These are phyloP conservation scores for Blastobotrys petasosporus DNA, from an alignment of 1,139 yeast species.

Conservation along the genomic window DNA sequence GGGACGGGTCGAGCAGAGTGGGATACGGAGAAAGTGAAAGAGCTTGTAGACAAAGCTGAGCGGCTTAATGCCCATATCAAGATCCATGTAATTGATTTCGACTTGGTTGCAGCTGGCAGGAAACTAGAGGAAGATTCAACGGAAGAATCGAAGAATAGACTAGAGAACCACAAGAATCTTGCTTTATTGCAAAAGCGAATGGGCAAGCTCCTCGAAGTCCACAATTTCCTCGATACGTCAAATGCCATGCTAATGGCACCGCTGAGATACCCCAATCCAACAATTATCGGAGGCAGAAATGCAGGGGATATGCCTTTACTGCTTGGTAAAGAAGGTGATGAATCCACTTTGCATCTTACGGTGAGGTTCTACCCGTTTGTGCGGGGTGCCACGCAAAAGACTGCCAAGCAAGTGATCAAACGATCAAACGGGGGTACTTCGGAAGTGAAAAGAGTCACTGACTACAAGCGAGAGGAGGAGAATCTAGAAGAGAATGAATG, in stretches of 20 bases:
- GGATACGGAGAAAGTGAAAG: constrained; percentile 18
- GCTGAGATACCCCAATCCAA: not conserved
- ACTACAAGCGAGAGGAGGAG: not conserved
- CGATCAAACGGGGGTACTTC: not conserved
- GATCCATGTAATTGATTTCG: constrained; percentile 11
- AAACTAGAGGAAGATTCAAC: constrained; percentile 14
- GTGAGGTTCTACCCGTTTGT: too few species aligned
- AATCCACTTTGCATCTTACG: too few species aligned
- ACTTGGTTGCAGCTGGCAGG: not conserved
- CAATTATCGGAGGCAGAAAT: too few species aligned
- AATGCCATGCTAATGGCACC: not conserved
- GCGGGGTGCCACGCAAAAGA: too few species aligned
- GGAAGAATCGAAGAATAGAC: constrained; percentile 16
- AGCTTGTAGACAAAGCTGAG: constrained; percentile 8
- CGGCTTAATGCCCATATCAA: constrained; percentile 19
- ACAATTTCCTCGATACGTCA: not conserved
- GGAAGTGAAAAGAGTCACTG: not conserved
- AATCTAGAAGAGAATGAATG: constrained; percentile 11
- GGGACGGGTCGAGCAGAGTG: not conserved
- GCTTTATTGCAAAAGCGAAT: not conserved
- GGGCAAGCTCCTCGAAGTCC: not conserved
- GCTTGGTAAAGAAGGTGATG: too few species aligned
- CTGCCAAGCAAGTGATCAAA: not conserved
- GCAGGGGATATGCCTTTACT: too few species aligned
- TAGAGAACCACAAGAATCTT: not conserved